Base-by-base conservation (phyloP, 2,329 filamentous ascomycete genomes). In the Helotiales sp. region DNA sequence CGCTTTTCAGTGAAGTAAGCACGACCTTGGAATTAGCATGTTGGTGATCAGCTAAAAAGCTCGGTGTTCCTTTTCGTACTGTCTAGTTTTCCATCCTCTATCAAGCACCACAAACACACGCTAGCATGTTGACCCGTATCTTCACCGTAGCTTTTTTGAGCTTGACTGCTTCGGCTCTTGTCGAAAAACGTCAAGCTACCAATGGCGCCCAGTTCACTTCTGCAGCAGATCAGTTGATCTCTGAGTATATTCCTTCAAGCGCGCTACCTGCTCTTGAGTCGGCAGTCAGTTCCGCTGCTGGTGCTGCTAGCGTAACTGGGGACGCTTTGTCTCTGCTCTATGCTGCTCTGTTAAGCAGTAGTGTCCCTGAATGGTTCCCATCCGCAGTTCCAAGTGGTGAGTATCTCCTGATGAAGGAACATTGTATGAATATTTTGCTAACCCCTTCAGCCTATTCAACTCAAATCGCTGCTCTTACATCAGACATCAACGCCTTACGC, bases 231-330 rank as follows among this genome's bases (percentile, higher is more conserved):
- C 63, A 67, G 13, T 59, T 73, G 1, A 61, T 72, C 9, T 66
- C 67, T 8, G 51, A 62, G 8, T 73, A 73, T 60, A 66, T 73
- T 29, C 71, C 72, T 2, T 24, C 65, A 6, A 57, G 64, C 2
- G 63, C 63, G 34, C 66, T 68, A 51, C 49, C 59, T 33, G 58
- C 59, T 42, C 48, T 69, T 9, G 63, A 63, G 12, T 65, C 68
- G 34, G 65, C 65, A 13, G 63, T 71, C 42, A 60, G 59, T 59
- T 54, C 65, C 55, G 62, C 70, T 62, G 69, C 69, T n/a, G 61
- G 61, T 7, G 62, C 66, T 19, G 69, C 68, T 24, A 58, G 59
- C n/a, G 59, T 70, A 6, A 67, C 71, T 8, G 68, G 66, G 27
- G 63, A 72, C 48, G 33, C 67, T 17, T 64, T 64, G 12, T 67